Conservation (phyloP, 2,329 filamentous ascomycete species). For the Malbranchea zuffiana region DNA sequence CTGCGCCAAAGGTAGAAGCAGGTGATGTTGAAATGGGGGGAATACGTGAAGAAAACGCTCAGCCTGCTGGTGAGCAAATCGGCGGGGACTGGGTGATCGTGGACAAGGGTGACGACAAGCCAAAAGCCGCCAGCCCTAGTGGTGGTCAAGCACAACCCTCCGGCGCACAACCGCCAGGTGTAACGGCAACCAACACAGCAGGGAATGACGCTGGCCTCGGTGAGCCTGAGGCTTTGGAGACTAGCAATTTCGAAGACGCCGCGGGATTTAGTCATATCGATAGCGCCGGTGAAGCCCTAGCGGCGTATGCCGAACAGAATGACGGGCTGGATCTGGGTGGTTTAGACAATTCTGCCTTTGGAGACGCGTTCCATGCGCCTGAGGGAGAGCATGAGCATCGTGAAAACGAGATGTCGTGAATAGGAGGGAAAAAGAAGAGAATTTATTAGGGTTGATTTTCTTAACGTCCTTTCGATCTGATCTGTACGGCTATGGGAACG, state of each 20-base stretch:
- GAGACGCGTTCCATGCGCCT: slow-evolving; percentile 63
- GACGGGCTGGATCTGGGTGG: slow-evolving; percentile 46
- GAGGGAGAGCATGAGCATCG: slow-evolving; percentile 35
- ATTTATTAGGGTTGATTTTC: slow-evolving; percentile 1
- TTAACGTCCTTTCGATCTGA: not conserved
- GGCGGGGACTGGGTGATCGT: slow-evolving; percentile 66
- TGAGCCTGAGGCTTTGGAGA: slow-evolving; percentile 25
- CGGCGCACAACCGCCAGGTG: slow-evolving; percentile 28
- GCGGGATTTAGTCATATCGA: slow-evolving; percentile 44
- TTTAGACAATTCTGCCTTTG: slow-evolving; percentile 71
- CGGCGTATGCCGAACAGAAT: slow-evolving; percentile 52
- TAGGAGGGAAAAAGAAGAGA: not conserved
- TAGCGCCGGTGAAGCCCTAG: slow-evolving; percentile 60
- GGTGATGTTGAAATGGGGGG: slow-evolving; percentile 48
- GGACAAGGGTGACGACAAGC: slow-evolving; percentile 45
- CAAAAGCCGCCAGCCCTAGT: slow-evolving; percentile 12
- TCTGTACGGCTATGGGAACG: too few species aligned
- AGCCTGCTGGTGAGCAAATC: slow-evolving; percentile 34
- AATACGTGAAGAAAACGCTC: slow-evolving; percentile 33
- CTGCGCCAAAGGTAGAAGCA: slow-evolving; percentile 11
- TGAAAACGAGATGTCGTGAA: slow-evolving; percentile 31
- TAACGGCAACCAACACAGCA: slow-evolving; percentile 29
- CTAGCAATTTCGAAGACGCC: slow-evolving; percentile 31
- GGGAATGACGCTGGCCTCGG: slow-evolving; percentile 20
- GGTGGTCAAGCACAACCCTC: slow-evolving; percentile 1